Base-by-base conservation (phyloP, 257 asterid genomes). In the Anisodus tanguticus region DNA sequence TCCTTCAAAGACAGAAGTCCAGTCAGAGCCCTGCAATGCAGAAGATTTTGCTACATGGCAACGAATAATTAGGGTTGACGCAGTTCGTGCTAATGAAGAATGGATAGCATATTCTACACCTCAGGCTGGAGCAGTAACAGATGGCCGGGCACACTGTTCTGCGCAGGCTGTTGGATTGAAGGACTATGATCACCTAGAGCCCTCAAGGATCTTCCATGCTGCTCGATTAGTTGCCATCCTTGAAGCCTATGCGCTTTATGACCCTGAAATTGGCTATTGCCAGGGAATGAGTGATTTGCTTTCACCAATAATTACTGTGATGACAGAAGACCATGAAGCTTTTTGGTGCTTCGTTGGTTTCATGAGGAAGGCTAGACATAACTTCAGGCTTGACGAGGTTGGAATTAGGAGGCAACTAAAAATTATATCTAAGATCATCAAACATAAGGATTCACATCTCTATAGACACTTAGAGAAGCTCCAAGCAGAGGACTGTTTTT, bases 281-380 rank as follows among this genome's bases (percentile, higher is more conserved):
- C 99, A 95, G 87, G 99, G 98, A 62, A 94, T 95, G 99, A 95
- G 98, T 53, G 99, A 95, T 86, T 84, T 95, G 60, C 97, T 95
- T 8, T 94, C 99, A 74, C 99, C 99, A 67, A 94, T 95, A 49
- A 89, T 95, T 67, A 86, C 97, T 1, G 99, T 95, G 66, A 93
- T 95, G 26, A 92, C 89, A 85, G 94, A 94, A 59, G 98, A 95
- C 82, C 85, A 92, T 11, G 89, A 91, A 26, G 99, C 99, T 7
- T 95, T 94, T 87, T 91, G 97, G 95, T 94, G 98, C 85, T 95
- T 95, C 15, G 97, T 91, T 41, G 99, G 98, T 19, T 94, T 95
- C 91, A 95, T 95, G 98, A 90, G 72, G 51, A 95, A 93, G 88
- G 99, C 99, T 9, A 91, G 99, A 3, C 97, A 94, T 58, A 95